Evolutionary conservation across 371 early-diverging fungal species (phyloP), one percentile per base, ranked within the genome.

Genomic region (Smittium culicis): DNA sequence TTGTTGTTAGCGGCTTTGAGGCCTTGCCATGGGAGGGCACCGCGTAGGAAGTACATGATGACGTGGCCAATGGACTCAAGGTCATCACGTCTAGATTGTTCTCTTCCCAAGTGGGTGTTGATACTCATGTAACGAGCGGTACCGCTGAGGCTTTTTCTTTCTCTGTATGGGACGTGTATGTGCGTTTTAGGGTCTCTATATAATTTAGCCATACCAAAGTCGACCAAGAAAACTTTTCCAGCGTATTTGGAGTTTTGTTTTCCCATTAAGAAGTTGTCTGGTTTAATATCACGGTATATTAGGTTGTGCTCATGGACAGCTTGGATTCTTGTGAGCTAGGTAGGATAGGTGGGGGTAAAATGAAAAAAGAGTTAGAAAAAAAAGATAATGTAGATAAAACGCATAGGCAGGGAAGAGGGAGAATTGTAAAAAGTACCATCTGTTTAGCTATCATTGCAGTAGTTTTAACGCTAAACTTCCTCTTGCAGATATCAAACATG

Each of bases 241-340:
- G 83, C 82, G 60, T 80, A 71, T 30, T 85, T 82, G 27, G 83
- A 82, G 64, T 81, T 76, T 2, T 89, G 86, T 24, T 88, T 79
- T 32, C 95, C 96, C 69, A 95, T 85, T 61, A 97, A 80, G 75
- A 99, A 99, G 82, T 99, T 99, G 79, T 99, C 99, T 29, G 99
- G 99, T 77, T 99, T 99, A 72, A 99, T 98, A 77, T 99, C 99
- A 67, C 99, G 86, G 78, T 99, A 99, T 63, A 99, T 91, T 70
- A 96, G 79, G 74, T 94, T 92, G 77, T 89, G 87, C 71, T 96
- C 94, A 76, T 99, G 99, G 63, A 99, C 86, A 24, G 86, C 84
- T 81, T 99, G 98, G 31, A 98, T 88, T 62, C 92, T 84, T 31
- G 82, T 83, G 34, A 99, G 79, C 55, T 55, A 55, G n/a, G 90